Percentiles rank a stretch among this genome's conserved stretches.
phyloP scores from a whole-genome alignment of 306 rosid genomes.

The Rubus idaeus region DNA sequence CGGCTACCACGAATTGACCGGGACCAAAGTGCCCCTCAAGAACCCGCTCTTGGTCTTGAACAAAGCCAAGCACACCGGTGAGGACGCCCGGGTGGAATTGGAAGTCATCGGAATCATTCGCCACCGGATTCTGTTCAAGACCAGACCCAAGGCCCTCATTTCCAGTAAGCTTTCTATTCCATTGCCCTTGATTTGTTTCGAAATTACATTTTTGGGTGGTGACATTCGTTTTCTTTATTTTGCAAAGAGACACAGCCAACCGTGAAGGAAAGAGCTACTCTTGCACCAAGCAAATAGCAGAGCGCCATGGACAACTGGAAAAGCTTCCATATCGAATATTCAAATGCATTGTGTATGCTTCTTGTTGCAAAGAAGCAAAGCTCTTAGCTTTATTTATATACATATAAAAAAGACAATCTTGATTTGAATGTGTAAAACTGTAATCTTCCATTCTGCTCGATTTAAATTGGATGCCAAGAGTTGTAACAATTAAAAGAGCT shows the following conservation, averaged over 20 bases:
- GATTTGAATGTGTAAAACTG: constrained; percentile 4
- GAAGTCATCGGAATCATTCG: constrained; percentile 76
- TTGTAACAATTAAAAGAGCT: not conserved
- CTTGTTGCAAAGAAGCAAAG: not conserved
- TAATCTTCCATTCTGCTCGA: not conserved
- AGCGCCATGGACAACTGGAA: constrained; percentile 13
- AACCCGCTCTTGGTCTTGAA: constrained; percentile 77
- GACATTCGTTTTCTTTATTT: not conserved
- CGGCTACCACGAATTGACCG: constrained; percentile 88
- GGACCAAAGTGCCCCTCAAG: constrained; percentile 71
- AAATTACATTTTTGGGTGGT: not conserved
- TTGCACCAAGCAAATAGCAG: constrained; percentile 35
- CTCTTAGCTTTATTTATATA: not conserved
- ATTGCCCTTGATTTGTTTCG: not conserved
- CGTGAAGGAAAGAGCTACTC: constrained; percentile 40
- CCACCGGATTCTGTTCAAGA: constrained; percentile 78
- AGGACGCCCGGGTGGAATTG: constrained; percentile 43
- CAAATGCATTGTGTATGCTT: not conserved
- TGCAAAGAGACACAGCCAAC: constrained; percentile 51
- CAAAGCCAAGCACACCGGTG: constrained; percentile 46
- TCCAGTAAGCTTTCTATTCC: constrained; percentile 50
- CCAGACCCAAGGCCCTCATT: constrained; percentile 81
- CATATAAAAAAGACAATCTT: not conserved
- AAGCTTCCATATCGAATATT: not conserved
- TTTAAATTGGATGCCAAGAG: not conserved